Percentiles rank a stretch among this genome's conserved stretches.
Conservation (phyloP, 2,329 filamentous ascomycete genomes). For the Apiospora saccharicola region DNA sequence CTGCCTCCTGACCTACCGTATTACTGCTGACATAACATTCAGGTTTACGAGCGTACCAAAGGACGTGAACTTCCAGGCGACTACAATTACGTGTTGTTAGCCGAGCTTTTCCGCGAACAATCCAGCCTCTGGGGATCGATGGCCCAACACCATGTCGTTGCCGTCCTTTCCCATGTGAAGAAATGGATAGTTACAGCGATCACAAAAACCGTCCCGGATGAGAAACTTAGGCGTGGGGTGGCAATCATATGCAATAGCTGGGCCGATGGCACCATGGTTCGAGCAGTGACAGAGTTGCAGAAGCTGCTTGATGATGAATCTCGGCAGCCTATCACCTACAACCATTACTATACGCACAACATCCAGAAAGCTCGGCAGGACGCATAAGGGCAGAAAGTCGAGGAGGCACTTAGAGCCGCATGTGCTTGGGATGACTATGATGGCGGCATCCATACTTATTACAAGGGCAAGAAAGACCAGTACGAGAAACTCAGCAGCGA, state of each 20-base stretch:
- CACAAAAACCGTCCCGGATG: background rate
- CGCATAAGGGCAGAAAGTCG: background rate
- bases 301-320: constrained; percentile 35
- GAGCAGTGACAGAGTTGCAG: constrained; percentile 32
- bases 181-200: background rate
- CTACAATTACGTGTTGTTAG: constrained; percentile 44
- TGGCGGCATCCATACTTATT: no score
- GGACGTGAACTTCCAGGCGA: constrained; percentile 44
- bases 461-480: no score
- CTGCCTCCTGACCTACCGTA: no score
- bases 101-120: constrained; percentile 44
- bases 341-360: constrained; percentile 41
- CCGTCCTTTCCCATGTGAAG: background rate
- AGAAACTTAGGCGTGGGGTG: background rate
- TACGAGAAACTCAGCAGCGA: background rate
- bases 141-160: background rate
- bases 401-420: no score
- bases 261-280: background rate
- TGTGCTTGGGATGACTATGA: no score
- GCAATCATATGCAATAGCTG: background rate
- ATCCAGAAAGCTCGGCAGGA: constrained; percentile 35
- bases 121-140: constrained; percentile 40
- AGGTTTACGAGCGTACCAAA: constrained; percentile 31
- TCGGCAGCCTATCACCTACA: constrained; percentile 39
- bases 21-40: background rate